Base-by-base conservation (phyloP, 1,139 yeast genomes). In the Meyerozyma athensensis region DNA sequence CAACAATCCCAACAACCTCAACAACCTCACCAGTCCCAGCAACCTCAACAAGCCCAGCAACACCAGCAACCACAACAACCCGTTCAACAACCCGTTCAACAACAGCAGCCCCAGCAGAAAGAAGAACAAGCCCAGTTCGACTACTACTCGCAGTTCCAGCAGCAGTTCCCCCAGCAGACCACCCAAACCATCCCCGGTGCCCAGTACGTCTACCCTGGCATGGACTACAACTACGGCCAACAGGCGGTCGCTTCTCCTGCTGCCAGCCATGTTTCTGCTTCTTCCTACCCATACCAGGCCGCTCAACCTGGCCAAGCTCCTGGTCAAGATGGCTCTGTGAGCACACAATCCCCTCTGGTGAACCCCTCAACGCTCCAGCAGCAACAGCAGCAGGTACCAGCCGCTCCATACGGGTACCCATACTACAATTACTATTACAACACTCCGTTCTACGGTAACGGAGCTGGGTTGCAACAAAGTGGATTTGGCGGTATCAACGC, bases 151-250 rank as follows among this genome's bases (percentile, higher is more conserved):
- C 68, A 63, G 46, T 61, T 57, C 52, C 68, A 62, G 44, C 63
- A 57, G 34, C 73, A 66, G 48, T 64, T 61, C 44, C 72, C 72
- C 23, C 71, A 65, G 52, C 71, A 65, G 47, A 62, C 61, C 35
- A 59, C 60, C 33, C 70, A 65, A 45, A 47, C 54, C 37, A 46
- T 61, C 35, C 71, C 71, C 41, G 69, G 64, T 36, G 63, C 58
- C 26, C 74, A 66, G 53, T 70, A 61, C 49, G 72, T 64, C 33
- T 68, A 65, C 56, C 74, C 75, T 33, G 72, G 69, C 22, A 53
- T 66, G 39, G 75, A 69, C 50, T 69, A 67, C 56, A 57, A 63
- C 35, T 66, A 65, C 54, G 61, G 56, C 45, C 67, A 58, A 43
- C 71, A 63, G 48, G 58, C 53, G 41, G 45, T 56, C 38, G 54